Evolutionary conservation across 805 yeast genomes (phyloP).

Genomic region (Metschnikowia koreensis): DNA sequence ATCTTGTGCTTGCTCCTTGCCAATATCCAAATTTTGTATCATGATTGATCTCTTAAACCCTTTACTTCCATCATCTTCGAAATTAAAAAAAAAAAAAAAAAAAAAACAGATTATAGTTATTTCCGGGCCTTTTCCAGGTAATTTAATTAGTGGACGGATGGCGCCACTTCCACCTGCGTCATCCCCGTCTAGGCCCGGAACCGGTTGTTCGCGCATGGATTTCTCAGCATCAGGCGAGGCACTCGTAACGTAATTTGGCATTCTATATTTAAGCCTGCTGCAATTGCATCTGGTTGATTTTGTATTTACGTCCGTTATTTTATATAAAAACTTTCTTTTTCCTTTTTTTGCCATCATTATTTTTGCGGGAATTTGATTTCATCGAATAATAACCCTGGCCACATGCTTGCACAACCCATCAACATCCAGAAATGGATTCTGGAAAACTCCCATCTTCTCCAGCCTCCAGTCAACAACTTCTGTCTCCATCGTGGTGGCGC

Average conservation of each 20-base stretch:
- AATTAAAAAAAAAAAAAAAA: too few species aligned
- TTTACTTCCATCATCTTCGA: too few species aligned
- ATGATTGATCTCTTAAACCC: too few species aligned
- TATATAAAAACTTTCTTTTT: neutral
- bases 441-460: slow-evolving; percentile 70
- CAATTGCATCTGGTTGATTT: too few species aligned
- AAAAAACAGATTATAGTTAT: neutral
- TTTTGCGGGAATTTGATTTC: neutral
- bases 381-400: neutral
- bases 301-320: neutral
- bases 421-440: slow-evolving; percentile 78
- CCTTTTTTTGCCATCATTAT: neutral
- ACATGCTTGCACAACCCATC: slow-evolving; percentile 64
- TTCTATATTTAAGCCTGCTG: too few species aligned
- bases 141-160: neutral
- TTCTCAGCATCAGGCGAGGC: neutral
- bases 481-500: slow-evolving; percentile 90
- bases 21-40: too few species aligned
- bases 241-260: too few species aligned
- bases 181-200: neutral
- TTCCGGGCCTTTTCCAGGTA: neutral
- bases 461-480: slow-evolving; percentile 91
- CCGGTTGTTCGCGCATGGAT: slow-evolving; percentile 1
- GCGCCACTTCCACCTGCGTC: neutral
- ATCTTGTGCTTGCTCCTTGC: too few species aligned